A percentile compares a stretch with the other conserved stretches of the same genome.
Conservation (phyloP, 257 asterid species). For the Echites panduratus region DNA sequence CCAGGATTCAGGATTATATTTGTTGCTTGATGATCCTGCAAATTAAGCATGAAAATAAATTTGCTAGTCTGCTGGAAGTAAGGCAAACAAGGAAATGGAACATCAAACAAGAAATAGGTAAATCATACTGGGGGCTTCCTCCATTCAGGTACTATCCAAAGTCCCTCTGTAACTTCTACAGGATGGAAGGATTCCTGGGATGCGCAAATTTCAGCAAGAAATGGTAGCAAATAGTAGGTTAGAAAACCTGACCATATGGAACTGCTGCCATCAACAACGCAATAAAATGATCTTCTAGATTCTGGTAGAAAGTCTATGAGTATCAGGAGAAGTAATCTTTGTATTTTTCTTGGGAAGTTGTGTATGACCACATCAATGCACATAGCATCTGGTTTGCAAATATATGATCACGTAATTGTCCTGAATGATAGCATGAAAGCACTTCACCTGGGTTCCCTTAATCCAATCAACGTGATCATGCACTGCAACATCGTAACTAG, state of each 20-base stretch:
- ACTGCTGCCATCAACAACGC: background rate
- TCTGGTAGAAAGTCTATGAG: background rate
- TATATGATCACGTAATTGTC: background rate
- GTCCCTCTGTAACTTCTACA: constrained; percentile 61
- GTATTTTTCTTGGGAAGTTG: background rate
- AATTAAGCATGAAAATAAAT: background rate
- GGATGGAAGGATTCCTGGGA: constrained; percentile 83
- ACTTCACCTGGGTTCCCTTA: constrained; percentile 56
- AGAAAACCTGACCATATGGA: background rate
- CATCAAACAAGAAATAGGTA: constrained; percentile 13
- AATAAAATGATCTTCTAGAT: background rate
- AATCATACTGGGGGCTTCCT: constrained; percentile 65
- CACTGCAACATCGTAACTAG: constrained; percentile 52
- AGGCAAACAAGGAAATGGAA: background rate
- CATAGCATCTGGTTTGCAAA: background rate
- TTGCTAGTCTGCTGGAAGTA: background rate
- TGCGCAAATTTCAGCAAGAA: background rate
- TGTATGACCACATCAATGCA: background rate
- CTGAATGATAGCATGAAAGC: background rate
- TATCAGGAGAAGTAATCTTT: background rate
- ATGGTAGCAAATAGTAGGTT: background rate
- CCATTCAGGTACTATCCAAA: constrained; percentile 98
- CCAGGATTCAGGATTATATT: constrained; percentile 84
- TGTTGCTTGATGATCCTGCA: constrained; percentile 64
- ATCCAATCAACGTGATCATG: constrained; percentile 82